A percentile compares a stretch with the other conserved stretches of the same genome.
These are phyloP conservation scores for Apiospora sp. DNA, from an alignment of 2,329 filamentous ascomycete species.

Conservation along the genomic window DNA sequence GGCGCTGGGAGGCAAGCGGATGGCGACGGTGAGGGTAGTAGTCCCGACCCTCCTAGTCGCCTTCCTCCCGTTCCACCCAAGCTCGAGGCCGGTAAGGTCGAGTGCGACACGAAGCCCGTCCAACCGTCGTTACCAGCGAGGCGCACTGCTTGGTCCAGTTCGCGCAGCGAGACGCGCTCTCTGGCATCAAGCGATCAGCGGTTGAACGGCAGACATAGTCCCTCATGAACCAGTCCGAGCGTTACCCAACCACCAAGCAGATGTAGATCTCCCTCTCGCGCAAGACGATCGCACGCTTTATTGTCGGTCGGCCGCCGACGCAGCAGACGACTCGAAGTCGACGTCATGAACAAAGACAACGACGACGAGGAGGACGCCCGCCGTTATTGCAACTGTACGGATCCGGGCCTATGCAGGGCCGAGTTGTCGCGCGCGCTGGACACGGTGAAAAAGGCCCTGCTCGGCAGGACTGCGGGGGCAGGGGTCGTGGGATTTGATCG, in stretches of 20 bases:
- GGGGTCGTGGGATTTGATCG: not conserved
- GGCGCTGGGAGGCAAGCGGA: not conserved
- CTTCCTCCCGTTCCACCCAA: constrained; percentile 11
- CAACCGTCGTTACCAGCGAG: constrained; percentile 1
- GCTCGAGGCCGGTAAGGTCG: not conserved
- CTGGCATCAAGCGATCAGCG: not conserved
- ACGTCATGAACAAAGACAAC: not conserved
- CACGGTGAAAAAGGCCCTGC: not conserved
- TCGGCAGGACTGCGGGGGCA: not conserved
- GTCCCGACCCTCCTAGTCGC: not conserved
- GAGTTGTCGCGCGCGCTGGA: constrained; percentile 7
- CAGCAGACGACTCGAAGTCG: not conserved
- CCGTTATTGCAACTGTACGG: not conserved
- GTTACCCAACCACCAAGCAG: constrained; percentile 7
- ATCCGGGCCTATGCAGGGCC: not conserved
- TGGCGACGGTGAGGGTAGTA: not conserved
- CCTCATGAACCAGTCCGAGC: not conserved
- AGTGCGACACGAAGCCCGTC: not conserved
- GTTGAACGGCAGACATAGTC: not conserved
- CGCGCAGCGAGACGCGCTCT: not conserved
- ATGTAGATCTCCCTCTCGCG: constrained; percentile 13
- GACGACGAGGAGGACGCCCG: not conserved
- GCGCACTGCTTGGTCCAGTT: constrained; percentile 21
- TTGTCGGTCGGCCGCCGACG: not conserved
- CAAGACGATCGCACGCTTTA: not conserved